These are phyloP conservation scores for Albizia julibrissin DNA, from an alignment of 306 rosid species.

Conservation along the genomic window DNA sequence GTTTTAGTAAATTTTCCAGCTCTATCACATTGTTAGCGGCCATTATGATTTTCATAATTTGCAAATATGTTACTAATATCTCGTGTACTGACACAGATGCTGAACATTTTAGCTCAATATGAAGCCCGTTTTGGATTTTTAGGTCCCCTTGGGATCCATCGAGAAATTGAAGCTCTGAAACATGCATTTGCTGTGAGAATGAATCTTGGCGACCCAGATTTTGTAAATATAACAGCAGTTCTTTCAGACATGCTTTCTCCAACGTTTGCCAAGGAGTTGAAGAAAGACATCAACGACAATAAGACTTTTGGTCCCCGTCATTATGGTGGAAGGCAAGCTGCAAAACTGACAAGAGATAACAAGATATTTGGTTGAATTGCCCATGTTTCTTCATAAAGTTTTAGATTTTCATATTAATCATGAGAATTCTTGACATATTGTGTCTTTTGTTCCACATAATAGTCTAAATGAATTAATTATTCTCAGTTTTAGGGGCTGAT, in stretches of 20 bases:
- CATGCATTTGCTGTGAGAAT: slow-evolving; percentile 72
- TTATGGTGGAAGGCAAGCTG: slow-evolving; percentile 74
- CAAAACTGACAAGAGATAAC: neutral
- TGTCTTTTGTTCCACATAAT: neutral
- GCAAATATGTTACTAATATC: slow-evolving; percentile 15
- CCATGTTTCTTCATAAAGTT: neutral
- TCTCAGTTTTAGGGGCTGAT: slow-evolving; percentile 8
- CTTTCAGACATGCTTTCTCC: slow-evolving; percentile 79
- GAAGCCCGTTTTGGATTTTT: slow-evolving; percentile 60
- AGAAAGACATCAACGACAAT: slow-evolving; percentile 62
- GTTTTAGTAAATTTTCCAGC: neutral
- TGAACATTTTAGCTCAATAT: slow-evolving; percentile 73
- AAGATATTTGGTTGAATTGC: slow-evolving; percentile 1
- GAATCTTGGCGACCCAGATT: slow-evolving; percentile 91
- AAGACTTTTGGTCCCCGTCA: slow-evolving; percentile 62
- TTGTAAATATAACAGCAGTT: slow-evolving; percentile 57
- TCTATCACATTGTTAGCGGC: neutral
- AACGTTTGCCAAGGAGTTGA: slow-evolving; percentile 59
- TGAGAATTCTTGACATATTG: neutral
- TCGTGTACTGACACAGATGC: slow-evolving; percentile 52
- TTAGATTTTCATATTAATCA: neutral
- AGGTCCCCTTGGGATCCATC: slow-evolving; percentile 71
- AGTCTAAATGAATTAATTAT: neutral
- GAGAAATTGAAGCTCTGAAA: slow-evolving; percentile 81
- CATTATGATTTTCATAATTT: neutral